Conservation (phyloP, 805 yeast genomes). For the Kluyveromyces aestuarii region DNA sequence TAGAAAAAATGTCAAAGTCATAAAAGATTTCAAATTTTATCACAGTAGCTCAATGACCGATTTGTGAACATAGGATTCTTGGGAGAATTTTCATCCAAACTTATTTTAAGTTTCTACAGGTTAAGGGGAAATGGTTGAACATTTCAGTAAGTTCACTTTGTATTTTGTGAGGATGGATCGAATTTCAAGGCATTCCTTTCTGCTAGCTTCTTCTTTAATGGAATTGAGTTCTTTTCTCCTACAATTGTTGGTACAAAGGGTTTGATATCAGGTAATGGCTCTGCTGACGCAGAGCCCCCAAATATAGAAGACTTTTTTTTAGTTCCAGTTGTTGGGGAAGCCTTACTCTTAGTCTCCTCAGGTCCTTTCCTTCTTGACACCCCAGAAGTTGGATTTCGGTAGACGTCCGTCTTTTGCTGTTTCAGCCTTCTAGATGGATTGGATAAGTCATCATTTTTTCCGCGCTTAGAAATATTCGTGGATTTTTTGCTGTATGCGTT, state of each 20-base stretch:
- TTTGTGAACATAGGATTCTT: too few relatives aligned
- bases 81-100: too few relatives aligned
- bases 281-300: slow-evolving; percentile 13
- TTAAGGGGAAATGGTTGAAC: too few relatives aligned
- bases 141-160: background rate
- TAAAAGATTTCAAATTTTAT: too few relatives aligned
- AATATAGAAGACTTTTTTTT: slow-evolving; percentile 27
- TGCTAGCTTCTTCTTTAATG: background rate
- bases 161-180: background rate
- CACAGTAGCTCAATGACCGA: too few relatives aligned
- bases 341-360: slow-evolving; percentile 21
- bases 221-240: background rate
- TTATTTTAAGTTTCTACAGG: too few relatives aligned
- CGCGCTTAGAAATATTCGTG: background rate
- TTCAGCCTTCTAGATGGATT: background rate
- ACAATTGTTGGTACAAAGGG: slow-evolving; percentile 7
- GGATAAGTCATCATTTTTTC: background rate
- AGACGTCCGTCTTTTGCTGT: background rate
- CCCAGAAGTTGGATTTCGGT: background rate
- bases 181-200: background rate
- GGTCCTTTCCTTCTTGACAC: background rate
- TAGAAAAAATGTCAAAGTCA: too few relatives aligned
- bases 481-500: background rate
- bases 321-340: slow-evolving; percentile 17
- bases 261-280: slow-evolving; percentile 2